A percentile compares a stretch with the other conserved stretches of the same genome.
Evolutionary conservation across 2,329 filamentous ascomycete species (phyloP).

Genomic region (Metarhizium album): DNA sequence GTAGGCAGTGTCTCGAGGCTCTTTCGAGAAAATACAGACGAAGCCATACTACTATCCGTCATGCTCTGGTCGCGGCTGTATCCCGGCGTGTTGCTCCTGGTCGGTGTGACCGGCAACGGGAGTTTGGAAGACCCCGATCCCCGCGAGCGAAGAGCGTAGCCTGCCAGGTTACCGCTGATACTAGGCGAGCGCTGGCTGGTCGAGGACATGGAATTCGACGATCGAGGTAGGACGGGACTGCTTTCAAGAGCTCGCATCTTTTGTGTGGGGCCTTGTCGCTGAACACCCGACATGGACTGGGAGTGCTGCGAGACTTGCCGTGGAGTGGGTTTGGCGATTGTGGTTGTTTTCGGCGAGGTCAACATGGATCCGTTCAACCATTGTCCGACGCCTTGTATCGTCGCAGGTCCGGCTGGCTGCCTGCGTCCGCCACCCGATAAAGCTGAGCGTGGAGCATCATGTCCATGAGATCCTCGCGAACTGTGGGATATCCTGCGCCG

Average conservation of each 20-base stretch:
- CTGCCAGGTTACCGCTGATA: conserved; percentile 13
- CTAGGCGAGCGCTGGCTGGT: conserved; percentile 14
- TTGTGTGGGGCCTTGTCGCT: background rate
- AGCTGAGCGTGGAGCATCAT: conserved; percentile 2
- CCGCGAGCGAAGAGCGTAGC: conserved; percentile 22
- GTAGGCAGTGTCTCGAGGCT: conserved; percentile 25
- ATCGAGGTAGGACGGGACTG: background rate
- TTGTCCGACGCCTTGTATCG: background rate
- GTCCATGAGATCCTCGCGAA: conserved; percentile 5
- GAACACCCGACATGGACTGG: background rate
- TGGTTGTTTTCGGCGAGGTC: conserved; percentile 4
- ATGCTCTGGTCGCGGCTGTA: conserved; percentile 25
- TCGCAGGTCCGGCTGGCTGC: background rate
- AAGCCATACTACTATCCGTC: conserved; percentile 32
- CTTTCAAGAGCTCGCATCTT: background rate
- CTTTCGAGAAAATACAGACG: conserved; percentile 28
- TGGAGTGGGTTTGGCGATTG: background rate
- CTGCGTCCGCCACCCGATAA: background rate
- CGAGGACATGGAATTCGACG: background rate
- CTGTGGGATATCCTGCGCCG: conserved; percentile 11
- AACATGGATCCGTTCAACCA: background rate
- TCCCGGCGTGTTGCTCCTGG: conserved; percentile 24
- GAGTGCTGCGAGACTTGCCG: background rate
- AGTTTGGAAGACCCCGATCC: conserved; percentile 28
- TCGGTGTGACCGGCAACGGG: conserved; percentile 27